phyloP scores from a whole-genome alignment of 2,329 filamentous ascomycete genomes.

The Leptoxyphium fumago region DNA sequence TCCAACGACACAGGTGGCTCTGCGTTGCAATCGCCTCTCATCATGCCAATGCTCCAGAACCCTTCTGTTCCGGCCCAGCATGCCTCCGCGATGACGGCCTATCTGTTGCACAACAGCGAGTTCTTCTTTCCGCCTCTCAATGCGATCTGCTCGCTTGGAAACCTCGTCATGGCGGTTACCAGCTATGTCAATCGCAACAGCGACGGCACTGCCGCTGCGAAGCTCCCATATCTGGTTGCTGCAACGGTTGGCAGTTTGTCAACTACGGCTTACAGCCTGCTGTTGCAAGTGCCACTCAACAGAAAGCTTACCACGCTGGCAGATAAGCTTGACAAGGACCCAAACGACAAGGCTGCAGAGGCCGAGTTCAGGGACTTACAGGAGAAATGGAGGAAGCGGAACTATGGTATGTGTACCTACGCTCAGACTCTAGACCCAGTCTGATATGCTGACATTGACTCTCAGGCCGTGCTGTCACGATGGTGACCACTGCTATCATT shows the following conservation, averaged over 20 bases:
- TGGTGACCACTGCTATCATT: conserved; percentile 6
- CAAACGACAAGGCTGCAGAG: conserved; percentile 12
- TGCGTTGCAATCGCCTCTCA: conserved; percentile 18
- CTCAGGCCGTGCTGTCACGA: conserved; percentile 11
- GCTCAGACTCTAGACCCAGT: not conserved
- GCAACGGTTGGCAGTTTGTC: conserved; percentile 12
- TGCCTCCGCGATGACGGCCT: conserved; percentile 14
- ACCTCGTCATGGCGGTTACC: conserved; percentile 14
- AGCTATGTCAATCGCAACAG: conserved; percentile 14
- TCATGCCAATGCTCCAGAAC: conserved; percentile 17
- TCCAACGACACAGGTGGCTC: conserved; percentile 11
- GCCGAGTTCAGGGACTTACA: conserved; percentile 15
- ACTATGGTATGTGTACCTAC: conserved; percentile 8
- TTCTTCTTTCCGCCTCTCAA: conserved; percentile 19
- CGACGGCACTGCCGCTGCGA: conserved; percentile 7
- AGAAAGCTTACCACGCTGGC: conserved; percentile 13
- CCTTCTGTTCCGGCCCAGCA: conserved; percentile 12
- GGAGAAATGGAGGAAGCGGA: conserved; percentile 14
- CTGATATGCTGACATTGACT: conserved; percentile 2
- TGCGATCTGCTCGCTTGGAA: conserved; percentile 15
- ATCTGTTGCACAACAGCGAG: conserved; percentile 17
- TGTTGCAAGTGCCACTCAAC: conserved; percentile 19
- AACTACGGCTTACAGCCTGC: conserved; percentile 16
- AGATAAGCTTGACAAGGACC: conserved; percentile 10
- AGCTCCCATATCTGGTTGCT: conserved; percentile 12